Conservation (phyloP, 192 early-diverging fungal genomes). For the Mortierella hygrophila region DNA sequence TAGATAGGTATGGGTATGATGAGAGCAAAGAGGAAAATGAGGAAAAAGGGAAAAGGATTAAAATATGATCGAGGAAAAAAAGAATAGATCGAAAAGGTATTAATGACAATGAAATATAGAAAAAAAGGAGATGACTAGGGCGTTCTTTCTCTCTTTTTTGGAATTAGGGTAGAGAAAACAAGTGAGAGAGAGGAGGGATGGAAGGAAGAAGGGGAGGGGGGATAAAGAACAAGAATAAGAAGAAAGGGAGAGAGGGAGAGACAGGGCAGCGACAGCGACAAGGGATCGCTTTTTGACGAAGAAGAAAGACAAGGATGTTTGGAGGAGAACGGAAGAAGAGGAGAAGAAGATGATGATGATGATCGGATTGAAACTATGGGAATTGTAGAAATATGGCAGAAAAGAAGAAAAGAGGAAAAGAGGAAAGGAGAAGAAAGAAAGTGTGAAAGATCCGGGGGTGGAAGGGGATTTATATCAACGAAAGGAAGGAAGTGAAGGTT, state of each 20-base stretch:
- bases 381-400: too few species aligned
- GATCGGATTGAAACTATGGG: background rate
- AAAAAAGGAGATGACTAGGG: background rate
- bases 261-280: background rate
- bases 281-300: background rate
- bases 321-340: background rate
- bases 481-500: background rate
- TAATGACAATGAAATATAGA: background rate
- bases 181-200: background rate
- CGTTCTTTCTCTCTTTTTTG: too few species aligned
- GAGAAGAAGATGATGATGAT: background rate
- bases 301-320: background rate
- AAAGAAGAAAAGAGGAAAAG: background rate
- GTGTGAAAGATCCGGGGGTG: background rate
- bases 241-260: background rate
- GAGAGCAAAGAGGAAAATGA: constrained; percentile 5
- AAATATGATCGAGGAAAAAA: background rate
- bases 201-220: background rate
- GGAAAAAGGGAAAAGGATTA: background rate
- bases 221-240: background rate
- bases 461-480: background rate
- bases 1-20: background rate
- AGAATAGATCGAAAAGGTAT: background rate
- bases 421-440: background rate
- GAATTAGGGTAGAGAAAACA: background rate